Conservation (phyloP, 108 stramenopile genomes). For the Cylindrotheca fusiformis region DNA sequence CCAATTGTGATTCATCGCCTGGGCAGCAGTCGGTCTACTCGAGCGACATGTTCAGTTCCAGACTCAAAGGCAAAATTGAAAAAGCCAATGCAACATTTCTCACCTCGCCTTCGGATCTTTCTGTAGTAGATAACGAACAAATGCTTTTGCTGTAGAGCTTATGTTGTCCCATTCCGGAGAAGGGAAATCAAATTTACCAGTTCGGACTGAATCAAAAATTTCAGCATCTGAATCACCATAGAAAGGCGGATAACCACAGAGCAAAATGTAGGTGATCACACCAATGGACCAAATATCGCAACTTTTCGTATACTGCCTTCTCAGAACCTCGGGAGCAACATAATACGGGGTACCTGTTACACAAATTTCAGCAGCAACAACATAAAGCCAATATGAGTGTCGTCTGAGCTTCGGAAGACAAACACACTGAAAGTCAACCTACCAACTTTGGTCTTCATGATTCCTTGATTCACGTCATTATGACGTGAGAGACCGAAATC, state of each 20-base stretch:
- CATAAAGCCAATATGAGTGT: neutral
- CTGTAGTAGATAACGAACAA: conserved; percentile 58
- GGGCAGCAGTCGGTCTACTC: conserved; percentile 61
- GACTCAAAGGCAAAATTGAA: neutral
- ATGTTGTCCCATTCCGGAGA: conserved; percentile 86
- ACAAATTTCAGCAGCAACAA: neutral
- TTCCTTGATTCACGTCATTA: conserved; percentile 65
- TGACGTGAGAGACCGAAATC: conserved; percentile 98
- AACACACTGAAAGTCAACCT: conserved; percentile 6
- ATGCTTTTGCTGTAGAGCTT: conserved; percentile 65
- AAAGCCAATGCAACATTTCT: neutral
- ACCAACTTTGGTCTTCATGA: conserved; percentile 92
- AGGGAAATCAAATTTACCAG: conserved; percentile 76
- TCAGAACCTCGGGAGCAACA: conserved; percentile 91
- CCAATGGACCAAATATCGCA: conserved; percentile 98
- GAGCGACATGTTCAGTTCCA: neutral
- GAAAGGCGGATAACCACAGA: conserved; percentile 98
- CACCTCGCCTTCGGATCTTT: conserved; percentile 57
- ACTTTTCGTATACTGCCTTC: conserved; percentile 86
- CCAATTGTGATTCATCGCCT: conserved; percentile 79
- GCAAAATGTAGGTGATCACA: conserved; percentile 91
- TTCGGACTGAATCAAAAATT: conserved; percentile 75
- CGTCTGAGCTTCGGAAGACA: neutral
- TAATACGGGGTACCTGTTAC: conserved; percentile 75
- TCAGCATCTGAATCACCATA: conserved; percentile 91